Evolutionary conservation across 352 stramenopile genomes (phyloP), one percentile per base, ranked within the genome.

Genomic region (Phytophthora sp.): DNA sequence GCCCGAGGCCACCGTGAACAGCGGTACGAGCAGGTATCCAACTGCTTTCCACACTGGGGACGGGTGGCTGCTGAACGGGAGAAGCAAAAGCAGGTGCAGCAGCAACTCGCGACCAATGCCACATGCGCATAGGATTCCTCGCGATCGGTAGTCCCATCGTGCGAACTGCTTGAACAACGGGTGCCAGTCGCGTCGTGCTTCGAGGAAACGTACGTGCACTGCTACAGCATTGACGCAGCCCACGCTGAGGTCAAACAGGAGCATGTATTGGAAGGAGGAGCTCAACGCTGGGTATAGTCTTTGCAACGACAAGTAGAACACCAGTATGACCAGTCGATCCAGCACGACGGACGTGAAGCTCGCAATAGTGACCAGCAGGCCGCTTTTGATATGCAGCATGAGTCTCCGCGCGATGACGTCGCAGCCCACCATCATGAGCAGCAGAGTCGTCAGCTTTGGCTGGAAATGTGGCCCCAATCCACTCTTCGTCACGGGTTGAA

Each of bases 371-470:
- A 93, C 84, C 12, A 95, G 63, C 23, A 89, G 57, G 7, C 84
- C 86, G 46, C 86, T 92, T 54, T 93, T 91, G 71, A 93, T 83
- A 66, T 63, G 90, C 30, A 95, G 60, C 56, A 73, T 80, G 26
- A 89, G 60, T 42, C 78, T 69, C 1, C 86, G 83, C 26, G 84
- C 76, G 20, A 80, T 51, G 21, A 93, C 56, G 57, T 95, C 80
- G 49, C 79, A 88, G 6, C 68, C 59, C 5, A 89, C 56, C 72
- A 85, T 89, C 58, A 86, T 65, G 33, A 77, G 44, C n/a, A 88
- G 33, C n/a, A 85, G 61, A 1, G 57, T 65, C 23, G 74, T 61
- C 29, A 86, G 45, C 36, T 88, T 90, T 27, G 69, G 67, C 6
- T 69, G 67, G n/a, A 87, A 55, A 23, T 69, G 55, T 5, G 53